phyloP scores from a whole-genome alignment of 306 rosid species.

The Quercus engelmannii region DNA sequence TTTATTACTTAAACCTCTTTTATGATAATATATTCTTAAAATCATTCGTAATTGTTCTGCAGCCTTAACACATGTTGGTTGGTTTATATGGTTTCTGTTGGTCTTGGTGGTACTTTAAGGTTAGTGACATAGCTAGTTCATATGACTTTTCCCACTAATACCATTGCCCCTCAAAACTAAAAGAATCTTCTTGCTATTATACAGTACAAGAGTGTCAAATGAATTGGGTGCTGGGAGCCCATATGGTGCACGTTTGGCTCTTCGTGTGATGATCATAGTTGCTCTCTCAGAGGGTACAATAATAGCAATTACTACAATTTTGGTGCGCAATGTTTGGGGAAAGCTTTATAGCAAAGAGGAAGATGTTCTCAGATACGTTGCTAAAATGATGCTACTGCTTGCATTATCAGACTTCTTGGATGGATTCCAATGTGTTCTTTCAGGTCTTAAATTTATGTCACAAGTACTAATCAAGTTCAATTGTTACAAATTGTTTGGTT shows the following conservation, averaged over 20 bases:
- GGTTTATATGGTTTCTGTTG: conserved; percentile 61
- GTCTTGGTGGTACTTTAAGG: conserved; percentile 63
- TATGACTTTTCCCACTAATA: not conserved
- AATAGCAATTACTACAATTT: conserved; percentile 38
- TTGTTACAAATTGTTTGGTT: not conserved
- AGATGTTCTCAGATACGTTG: conserved; percentile 48
- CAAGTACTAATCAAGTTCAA: not conserved
- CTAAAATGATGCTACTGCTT: conserved; percentile 55
- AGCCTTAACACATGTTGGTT: conserved; percentile 63
- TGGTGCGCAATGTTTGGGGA: conserved; percentile 50
- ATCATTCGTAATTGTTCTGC: conserved; percentile 3
- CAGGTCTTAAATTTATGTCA: conserved; percentile 34
- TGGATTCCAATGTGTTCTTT: conserved; percentile 66
- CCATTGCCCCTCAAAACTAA: not conserved
- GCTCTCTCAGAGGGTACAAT: conserved; percentile 41
- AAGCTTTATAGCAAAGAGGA: conserved; percentile 52
- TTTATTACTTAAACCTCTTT: no score
- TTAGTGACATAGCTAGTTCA: conserved; percentile 11
- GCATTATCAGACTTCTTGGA: conserved; percentile 64
- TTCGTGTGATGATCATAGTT: conserved; percentile 34
- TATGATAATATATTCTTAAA: no score
- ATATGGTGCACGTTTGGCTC: conserved; percentile 46
- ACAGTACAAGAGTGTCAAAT: conserved; percentile 58
- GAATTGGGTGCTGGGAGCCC: conserved; percentile 56
- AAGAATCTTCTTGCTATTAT: not conserved